Conservation (phyloP, 2,329 filamentous ascomycete genomes). For the Setomelanomma holmii region DNA sequence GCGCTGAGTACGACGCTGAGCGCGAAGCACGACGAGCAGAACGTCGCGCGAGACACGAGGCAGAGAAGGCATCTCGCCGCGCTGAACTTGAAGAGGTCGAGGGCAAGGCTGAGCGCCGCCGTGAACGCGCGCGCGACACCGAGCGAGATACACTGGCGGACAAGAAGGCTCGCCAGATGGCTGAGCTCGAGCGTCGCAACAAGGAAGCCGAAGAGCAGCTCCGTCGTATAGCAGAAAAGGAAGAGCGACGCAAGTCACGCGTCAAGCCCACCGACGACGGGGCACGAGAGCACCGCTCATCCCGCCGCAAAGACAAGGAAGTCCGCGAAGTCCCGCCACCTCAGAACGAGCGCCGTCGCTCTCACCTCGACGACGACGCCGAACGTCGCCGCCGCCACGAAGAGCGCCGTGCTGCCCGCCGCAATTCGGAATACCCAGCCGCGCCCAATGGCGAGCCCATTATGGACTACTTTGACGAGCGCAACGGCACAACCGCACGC, state of each 20-base stretch:
- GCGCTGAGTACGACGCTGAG: conserved; percentile 41
- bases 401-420: conserved; percentile 50
- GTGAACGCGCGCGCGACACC: conserved; percentile 47
- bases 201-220: conserved; percentile 47
- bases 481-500: conserved; percentile 39
- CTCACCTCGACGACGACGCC: conserved; percentile 46
- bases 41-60: conserved; percentile 40
- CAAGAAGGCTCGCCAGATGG: conserved; percentile 47
- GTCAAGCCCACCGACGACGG: conserved; percentile 40
- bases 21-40: conserved; percentile 48
- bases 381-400: conserved; percentile 52
- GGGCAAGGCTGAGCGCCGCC: conserved; percentile 45
- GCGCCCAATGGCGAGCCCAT: conserved; percentile 45
- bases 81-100: conserved; percentile 46
- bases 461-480: conserved; percentile 54
- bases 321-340: conserved; percentile 36
- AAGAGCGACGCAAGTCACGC: conserved; percentile 40
- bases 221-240: conserved; percentile 50
- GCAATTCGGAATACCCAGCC: conserved; percentile 44
- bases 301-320: conserved; percentile 45
- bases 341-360: conserved; percentile 42
- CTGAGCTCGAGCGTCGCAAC: conserved; percentile 48
- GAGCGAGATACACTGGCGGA: conserved; percentile 42
- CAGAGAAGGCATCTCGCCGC: conserved; percentile 45
- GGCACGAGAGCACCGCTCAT: conserved; percentile 45